Evolutionary conservation across 148 eudicot species (phyloP).

Genomic region (Cornus florida): DNA sequence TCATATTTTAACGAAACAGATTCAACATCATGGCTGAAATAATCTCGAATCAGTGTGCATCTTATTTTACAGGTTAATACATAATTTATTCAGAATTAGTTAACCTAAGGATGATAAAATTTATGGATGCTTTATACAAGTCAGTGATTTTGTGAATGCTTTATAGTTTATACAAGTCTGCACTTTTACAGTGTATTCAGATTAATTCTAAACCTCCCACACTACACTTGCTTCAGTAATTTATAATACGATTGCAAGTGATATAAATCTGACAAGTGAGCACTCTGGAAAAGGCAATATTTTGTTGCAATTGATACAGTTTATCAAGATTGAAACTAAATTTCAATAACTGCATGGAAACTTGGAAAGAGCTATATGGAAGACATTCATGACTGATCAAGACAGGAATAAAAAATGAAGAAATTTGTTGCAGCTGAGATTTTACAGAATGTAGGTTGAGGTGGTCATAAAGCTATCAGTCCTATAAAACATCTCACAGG

Average conservation of each 20-base stretch:
- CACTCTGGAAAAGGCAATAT: background rate
- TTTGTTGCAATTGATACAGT: background rate
- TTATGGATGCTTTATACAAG: background rate
- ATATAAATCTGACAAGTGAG: background rate
- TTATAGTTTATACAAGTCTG: background rate
- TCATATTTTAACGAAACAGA: background rate
- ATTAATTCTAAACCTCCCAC: background rate
- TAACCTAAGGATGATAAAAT: background rate
- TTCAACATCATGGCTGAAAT: background rate
- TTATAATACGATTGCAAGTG: background rate
- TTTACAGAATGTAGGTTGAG: background rate
- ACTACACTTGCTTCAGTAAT: background rate
- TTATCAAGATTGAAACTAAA: no score
- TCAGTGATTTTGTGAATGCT: no score
- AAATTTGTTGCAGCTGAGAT: background rate
- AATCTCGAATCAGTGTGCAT: background rate
- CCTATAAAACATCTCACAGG: no score
- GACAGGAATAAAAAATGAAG: background rate
- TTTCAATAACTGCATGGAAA: no score
- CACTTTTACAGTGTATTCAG: background rate
- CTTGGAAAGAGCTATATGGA: background rate
- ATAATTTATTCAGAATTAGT: background rate
- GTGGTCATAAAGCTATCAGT: background rate
- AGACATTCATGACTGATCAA: background rate
- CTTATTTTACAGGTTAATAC: background rate